Percentiles rank a stretch among this genome's conserved stretches.
These are phyloP conservation scores for Eimeria falciformis DNA, from an alignment of 169 alveolate genomes.

Conservation along the genomic window DNA sequence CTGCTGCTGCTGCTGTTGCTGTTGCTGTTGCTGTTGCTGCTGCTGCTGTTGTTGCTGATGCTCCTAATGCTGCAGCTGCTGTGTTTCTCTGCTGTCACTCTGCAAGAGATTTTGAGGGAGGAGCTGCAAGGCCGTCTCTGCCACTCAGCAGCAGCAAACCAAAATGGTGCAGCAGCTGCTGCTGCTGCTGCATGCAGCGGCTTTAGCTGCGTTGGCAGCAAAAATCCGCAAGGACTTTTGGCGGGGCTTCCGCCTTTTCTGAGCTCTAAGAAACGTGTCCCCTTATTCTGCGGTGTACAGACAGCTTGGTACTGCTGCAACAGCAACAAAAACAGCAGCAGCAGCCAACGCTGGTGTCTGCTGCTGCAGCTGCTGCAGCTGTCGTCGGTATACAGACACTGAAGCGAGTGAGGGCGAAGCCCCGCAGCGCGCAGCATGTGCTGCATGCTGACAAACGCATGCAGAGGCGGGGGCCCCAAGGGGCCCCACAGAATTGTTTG, in stretches of 20 bases:
- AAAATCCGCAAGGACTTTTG: neutral
- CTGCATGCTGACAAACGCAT: no score
- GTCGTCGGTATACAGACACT: no score
- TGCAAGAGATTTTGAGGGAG: neutral
- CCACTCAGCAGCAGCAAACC: neutral
- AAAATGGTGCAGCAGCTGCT: neutral
- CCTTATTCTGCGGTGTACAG: no score
- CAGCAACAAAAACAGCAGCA: no score
- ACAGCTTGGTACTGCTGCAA: no score
- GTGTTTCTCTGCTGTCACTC: neutral
- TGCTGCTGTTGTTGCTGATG: constrained; percentile 3
- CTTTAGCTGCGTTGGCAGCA: neutral
- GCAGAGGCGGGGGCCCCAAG: no score
- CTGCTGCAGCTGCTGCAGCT: no score
- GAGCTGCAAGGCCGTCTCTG: neutral
- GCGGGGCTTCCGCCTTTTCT: neutral
- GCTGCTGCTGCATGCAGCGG: neutral
- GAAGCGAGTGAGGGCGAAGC: no score
- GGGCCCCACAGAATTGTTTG: no score
- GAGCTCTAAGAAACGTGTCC: neutral
- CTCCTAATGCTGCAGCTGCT: constrained; percentile 2
- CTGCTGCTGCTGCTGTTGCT: neutral
- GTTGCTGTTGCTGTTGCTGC: neutral
- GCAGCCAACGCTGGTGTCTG: no score
- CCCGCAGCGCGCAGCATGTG: no score